Evolutionary conservation across 306 rosid species (phyloP).

Genomic region (Nissolia schottii): DNA sequence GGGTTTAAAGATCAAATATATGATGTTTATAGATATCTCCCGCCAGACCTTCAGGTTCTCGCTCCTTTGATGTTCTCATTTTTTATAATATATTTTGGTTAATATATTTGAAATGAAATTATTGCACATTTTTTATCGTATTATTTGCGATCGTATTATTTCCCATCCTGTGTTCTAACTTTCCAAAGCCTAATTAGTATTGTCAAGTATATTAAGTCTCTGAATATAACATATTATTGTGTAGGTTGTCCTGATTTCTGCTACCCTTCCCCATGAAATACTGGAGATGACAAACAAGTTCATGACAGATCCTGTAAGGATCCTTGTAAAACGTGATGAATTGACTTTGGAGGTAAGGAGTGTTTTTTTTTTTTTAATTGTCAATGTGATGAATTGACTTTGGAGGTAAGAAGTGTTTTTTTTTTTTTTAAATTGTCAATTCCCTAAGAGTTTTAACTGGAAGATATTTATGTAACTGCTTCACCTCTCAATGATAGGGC

Average conservation of each 20-base stretch:
- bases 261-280: slow-evolving; percentile 99
- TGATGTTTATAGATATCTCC: slow-evolving; percentile 95
- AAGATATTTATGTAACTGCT: slow-evolving; percentile 12
- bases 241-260: slow-evolving; percentile 94
- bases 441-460: slow-evolving; percentile 2
- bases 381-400: slow-evolving; percentile 94
- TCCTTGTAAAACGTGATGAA: slow-evolving; percentile 99
- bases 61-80: background rate
- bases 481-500: slow-evolving; percentile 51
- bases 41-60: slow-evolving; percentile 97
- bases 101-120: background rate
- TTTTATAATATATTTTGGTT: background rate
- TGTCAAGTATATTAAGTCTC: background rate
- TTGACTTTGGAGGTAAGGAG: slow-evolving; percentile 84
- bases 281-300: slow-evolving; percentile 94
- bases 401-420: slow-evolving; percentile 62
- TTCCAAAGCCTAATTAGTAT: background rate
- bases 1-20: slow-evolving; percentile 99
- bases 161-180: background rate
- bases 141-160: background rate
- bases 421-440: background rate
- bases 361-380: background rate
- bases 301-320: slow-evolving; percentile 98
- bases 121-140: background rate
- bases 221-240: slow-evolving; percentile 19